A percentile compares a stretch with the other conserved stretches of the same genome.
These are phyloP conservation scores for Solanum boliviense DNA, from an alignment of 257 asterid genomes.

Conservation along the genomic window DNA sequence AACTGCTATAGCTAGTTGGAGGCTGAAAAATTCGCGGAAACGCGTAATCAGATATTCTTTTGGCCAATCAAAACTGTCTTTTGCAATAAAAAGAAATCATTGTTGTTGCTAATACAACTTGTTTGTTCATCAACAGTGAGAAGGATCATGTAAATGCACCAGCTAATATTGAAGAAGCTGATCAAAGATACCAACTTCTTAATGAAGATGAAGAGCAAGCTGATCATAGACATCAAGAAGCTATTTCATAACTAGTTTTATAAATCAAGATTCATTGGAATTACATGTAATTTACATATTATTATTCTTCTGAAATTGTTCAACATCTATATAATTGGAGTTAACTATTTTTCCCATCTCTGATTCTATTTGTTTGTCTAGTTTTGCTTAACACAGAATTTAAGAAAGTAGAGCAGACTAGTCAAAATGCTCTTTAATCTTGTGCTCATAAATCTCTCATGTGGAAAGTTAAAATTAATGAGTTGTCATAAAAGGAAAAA, in stretches of 20 bases:
- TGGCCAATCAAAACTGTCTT: not conserved
- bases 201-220: constrained; percentile 32
- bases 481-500: too few relatives aligned
- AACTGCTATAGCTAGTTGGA: not conserved
- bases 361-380: too few relatives aligned
- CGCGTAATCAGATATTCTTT: not conserved
- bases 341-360: not conserved
- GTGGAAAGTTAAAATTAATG: too few relatives aligned
- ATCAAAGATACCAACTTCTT: constrained; percentile 17
- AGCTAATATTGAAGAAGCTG: constrained; percentile 10
- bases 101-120: not conserved
- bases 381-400: not conserved
- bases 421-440: not conserved
- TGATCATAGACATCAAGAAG: not conserved
- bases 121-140: constrained; percentile 17
- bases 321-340: not conserved
- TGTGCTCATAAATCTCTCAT: not conserved
- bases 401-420: not conserved
- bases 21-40: not conserved
- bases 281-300: not conserved
- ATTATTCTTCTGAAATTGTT: not conserved
- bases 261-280: not conserved
- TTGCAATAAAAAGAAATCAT: not conserved
- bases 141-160: not conserved
- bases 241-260: not conserved